Evolutionary conservation across 352 stramenopile genomes (phyloP).

Genomic region (Poterioochromonas sp.): DNA sequence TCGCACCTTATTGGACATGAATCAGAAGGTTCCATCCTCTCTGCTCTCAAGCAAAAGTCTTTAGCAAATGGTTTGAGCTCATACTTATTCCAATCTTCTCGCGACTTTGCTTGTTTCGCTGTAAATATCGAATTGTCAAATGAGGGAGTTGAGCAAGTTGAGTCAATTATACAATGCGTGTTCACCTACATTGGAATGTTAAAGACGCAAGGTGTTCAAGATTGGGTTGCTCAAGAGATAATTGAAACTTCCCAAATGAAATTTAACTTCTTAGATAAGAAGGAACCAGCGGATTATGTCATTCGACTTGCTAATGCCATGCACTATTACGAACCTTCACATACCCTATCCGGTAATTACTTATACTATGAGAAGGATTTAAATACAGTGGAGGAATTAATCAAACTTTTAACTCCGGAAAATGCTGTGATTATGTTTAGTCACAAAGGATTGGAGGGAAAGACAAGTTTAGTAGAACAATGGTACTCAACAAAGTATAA

Average conservation of each 20-base stretch:
- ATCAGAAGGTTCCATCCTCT: slow-evolving; percentile 76
- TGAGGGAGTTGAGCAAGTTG: slow-evolving; percentile 42
- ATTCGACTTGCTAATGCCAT: slow-evolving; percentile 28
- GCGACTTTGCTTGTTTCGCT: slow-evolving; percentile 40
- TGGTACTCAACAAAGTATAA: slow-evolving; percentile 19
- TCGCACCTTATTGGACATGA: slow-evolving; percentile 85
- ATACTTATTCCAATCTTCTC: not conserved
- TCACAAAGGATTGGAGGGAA: slow-evolving; percentile 1
- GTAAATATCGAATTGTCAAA: slow-evolving; percentile 42
- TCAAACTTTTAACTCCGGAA: not conserved
- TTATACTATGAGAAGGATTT: slow-evolving; percentile 6
- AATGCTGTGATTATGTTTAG: not conserved
- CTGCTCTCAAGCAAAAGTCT: slow-evolving; percentile 72
- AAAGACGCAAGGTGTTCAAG: slow-evolving; percentile 34
- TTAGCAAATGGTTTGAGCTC: slow-evolving; percentile 56
- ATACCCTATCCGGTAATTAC: not conserved
- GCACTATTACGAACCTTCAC: not conserved
- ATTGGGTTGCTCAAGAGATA: slow-evolving; percentile 47
- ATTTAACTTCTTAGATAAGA: slow-evolving; percentile 42
- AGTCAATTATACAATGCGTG: slow-evolving; percentile 41
- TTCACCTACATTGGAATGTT: slow-evolving; percentile 47
- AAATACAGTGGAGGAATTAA: not conserved
- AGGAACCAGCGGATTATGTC: slow-evolving; percentile 39
- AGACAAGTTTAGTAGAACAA: not conserved
- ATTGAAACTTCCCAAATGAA: slow-evolving; percentile 23